Evolutionary conservation across 257 asterid species (phyloP), one percentile per base, ranked within the genome.

Genomic region (Solanum sejunctum): DNA sequence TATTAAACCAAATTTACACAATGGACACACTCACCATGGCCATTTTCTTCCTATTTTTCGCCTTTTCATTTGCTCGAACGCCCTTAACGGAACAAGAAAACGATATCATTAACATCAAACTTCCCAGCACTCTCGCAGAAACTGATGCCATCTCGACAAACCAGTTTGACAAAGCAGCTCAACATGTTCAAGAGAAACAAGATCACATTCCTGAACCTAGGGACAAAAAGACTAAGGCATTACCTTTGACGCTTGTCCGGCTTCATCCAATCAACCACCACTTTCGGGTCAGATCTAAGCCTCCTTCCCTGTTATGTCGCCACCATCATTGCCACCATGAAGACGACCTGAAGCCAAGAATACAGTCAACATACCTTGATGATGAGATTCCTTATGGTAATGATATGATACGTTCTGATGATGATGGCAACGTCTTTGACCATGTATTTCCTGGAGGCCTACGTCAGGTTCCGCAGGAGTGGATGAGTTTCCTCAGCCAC

Each of bases 231-330:
- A 63, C 82, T 6, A 51, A 63, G 64, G 18, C 90, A 10, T 49
- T 81, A 21, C 94, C 93, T 82, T 58, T 90, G 73, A 83, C 83
- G 17, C 36, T 80, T 26, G 41, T 86, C 45, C 58, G 85, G 12
- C 83, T 91, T 88, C 91, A 84, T 10, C 92, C 95, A 28, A 77
- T 89, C 85, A 88, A 92, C 86, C 92, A 87, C 82, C 93, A 85
- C 3, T 88, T 91, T 84, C 84, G 47, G 9, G 39, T 63, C 17
- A 83, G 92, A 80, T 83, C 91, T 45, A 78, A 69, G 47, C n/a
- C 15, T 3, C 85, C 86, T 54, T 41, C 43, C 49, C 67, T 73
- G 18, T 80, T 20, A 20, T 83, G 85, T 69, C 84, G 77, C 82
- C 91, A 64, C 70, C 93, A 79, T 43, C 91, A 89, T 88, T 91